These are phyloP conservation scores for Trametes meyenii DNA, from an alignment of 768 basidiomycete genomes.

Conservation along the genomic window DNA sequence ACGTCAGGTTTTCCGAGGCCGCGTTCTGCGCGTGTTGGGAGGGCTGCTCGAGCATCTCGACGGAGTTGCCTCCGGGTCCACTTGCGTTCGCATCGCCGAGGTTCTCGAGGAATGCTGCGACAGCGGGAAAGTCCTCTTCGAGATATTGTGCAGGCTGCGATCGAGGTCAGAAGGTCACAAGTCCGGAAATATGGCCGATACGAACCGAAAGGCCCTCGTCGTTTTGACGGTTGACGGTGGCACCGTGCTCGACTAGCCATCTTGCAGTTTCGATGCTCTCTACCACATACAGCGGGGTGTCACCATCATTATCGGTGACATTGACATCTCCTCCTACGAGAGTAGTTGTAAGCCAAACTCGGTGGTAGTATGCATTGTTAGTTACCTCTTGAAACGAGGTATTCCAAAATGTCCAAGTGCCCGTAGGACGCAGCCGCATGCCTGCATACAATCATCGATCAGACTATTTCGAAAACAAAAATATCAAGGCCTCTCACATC, in stretches of 20 bases:
- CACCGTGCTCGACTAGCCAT: constrained; percentile 80
- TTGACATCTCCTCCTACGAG: constrained; percentile 82
- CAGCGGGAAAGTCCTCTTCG: constrained; percentile 67
- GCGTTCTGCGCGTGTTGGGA: constrained; percentile 72
- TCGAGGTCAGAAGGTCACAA: neutral
- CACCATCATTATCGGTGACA: constrained; percentile 81
- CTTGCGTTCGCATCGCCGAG: constrained; percentile 30
- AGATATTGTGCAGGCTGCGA: constrained; percentile 71
- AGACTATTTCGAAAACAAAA: neutral
- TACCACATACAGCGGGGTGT: constrained; percentile 90
- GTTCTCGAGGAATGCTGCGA: constrained; percentile 62
- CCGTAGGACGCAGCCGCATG: constrained; percentile 95
- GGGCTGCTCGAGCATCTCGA: constrained; percentile 34
- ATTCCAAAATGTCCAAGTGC: constrained; percentile 73
- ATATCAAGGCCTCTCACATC: constrained; percentile 49
- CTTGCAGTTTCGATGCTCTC: constrained; percentile 79
- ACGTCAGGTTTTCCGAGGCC: constrained; percentile 71
- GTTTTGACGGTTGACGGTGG: constrained; percentile 63
- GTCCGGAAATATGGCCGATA: constrained; percentile 17
- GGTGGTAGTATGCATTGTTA: constrained; percentile 12
- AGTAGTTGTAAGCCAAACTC: neutral
- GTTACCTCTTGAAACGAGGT: constrained; percentile 72
- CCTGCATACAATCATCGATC: constrained; percentile 41
- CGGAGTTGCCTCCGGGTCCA: constrained; percentile 18
- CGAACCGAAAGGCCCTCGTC: constrained; percentile 75